Evolutionary conservation across 495 filamentous ascomycete genomes (phyloP).

Genomic region (Hyaloscypha variabilis): DNA sequence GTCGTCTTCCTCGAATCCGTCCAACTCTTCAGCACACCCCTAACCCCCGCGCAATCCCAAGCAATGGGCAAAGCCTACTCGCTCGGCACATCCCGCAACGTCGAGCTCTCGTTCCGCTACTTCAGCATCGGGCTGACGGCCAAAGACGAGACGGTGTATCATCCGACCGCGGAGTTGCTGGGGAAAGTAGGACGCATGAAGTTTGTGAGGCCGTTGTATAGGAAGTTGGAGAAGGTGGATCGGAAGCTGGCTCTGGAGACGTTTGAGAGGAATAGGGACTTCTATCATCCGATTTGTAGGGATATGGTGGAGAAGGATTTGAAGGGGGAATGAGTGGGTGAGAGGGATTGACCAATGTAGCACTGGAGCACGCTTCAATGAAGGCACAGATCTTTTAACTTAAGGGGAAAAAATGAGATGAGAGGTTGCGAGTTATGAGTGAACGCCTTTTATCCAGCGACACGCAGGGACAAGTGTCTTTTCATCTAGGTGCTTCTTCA

Average conservation of each 20-base stretch:
- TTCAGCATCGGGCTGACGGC: constrained; percentile 77
- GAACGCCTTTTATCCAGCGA: too few species aligned
- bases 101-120: constrained; percentile 81
- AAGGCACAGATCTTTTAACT: too few species aligned
- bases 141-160: constrained; percentile 64
- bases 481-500: too few species aligned
- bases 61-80: constrained; percentile 74
- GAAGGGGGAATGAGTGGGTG: neutral
- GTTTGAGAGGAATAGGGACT: constrained; percentile 83
- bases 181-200: constrained; percentile 93
- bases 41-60: constrained; percentile 63
- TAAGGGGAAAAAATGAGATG: too few species aligned
- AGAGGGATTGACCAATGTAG: neutral
- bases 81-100: constrained; percentile 70
- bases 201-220: constrained; percentile 86
- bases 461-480: too few species aligned
- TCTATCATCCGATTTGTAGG: constrained; percentile 95
- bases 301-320: constrained; percentile 84
- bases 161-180: constrained; percentile 71
- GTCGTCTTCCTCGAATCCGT: constrained; percentile 86
- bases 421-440: too few species aligned
- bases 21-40: constrained; percentile 61
- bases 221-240: constrained; percentile 71
- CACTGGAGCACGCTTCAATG: neutral
- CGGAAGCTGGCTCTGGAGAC: constrained; percentile 74